These are phyloP conservation scores for Fraxinus xanthoxyloides DNA, from an alignment of 305 asterid species.

Conservation along the genomic window DNA sequence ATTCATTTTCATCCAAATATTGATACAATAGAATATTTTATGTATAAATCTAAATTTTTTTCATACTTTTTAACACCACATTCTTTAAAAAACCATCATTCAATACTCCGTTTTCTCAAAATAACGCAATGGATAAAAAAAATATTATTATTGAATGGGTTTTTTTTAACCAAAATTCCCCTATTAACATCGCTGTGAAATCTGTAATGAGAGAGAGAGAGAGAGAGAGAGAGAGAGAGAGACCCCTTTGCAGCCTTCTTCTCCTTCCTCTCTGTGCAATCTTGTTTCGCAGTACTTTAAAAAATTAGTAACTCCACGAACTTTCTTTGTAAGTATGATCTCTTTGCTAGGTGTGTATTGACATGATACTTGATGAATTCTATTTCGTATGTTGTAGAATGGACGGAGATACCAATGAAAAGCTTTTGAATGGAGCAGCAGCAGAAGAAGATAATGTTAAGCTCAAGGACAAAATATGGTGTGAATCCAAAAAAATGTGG, in stretches of 20 bases:
- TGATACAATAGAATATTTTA: no score
- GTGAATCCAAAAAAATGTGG: constrained; percentile 58
- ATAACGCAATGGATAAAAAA: no score
- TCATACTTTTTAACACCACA: no score
- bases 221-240: no score
- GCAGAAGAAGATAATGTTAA: not conserved
- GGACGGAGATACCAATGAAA: constrained; percentile 33
- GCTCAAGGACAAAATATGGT: constrained; percentile 29
- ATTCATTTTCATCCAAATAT: no score
- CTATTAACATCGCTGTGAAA: no score
- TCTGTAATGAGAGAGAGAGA: no score
- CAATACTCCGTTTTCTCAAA: no score
- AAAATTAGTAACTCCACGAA: not conserved
- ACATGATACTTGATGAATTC: not conserved
- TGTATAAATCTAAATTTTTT: no score
- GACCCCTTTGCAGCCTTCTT: not conserved
- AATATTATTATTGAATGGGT: no score
- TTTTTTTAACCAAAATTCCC: no score
- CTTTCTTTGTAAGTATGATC: not conserved
- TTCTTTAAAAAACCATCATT: no score
- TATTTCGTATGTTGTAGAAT: constrained; percentile 12
- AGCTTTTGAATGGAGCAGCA: constrained; percentile 17
- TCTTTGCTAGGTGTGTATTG: not conserved
- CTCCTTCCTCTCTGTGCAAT: not conserved
- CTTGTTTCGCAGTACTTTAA: not conserved